Evolutionary conservation across 2,329 filamentous ascomycete species (phyloP).

Genomic region (Dothideomycetes sp.): DNA sequence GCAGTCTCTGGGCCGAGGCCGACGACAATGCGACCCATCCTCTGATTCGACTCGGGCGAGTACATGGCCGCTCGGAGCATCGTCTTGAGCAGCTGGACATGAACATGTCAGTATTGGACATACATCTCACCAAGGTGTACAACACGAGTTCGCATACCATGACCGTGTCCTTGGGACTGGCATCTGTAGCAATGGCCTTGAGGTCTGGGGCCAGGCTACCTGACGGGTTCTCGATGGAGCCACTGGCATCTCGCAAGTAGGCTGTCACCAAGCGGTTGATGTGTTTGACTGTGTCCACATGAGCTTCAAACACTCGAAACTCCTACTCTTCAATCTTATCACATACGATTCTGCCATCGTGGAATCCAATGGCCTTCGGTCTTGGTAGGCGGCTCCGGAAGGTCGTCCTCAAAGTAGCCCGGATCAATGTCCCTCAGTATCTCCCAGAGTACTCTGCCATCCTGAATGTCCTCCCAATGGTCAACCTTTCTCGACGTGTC

Average conservation of each 20-base stretch:
- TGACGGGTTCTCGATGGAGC: constrained; percentile 31
- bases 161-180: constrained; percentile 28
- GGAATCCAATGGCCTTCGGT: constrained; percentile 41
- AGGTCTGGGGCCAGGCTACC: constrained; percentile 36
- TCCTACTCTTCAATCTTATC: background rate
- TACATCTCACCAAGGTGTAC: background rate
- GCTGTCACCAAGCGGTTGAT: constrained; percentile 40
- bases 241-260: constrained; percentile 40
- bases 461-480: constrained; percentile 27
- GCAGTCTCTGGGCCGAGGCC: constrained; percentile 29
- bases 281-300: constrained; percentile 31
- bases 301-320: background rate
- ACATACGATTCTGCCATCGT: constrained; percentile 39
- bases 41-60: constrained; percentile 38
- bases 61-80: constrained; percentile 41
- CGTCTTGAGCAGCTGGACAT: constrained; percentile 34
- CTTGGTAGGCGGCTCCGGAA: constrained; percentile 37
- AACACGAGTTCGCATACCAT: constrained; percentile 20
- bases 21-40: constrained; percentile 36
- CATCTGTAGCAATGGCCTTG: constrained; percentile 40
- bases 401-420: constrained; percentile 39
- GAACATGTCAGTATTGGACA: background rate
- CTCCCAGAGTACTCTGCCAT: constrained; percentile 40
- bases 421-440: constrained; percentile 40
- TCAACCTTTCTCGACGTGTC: constrained; percentile 8